These are phyloP conservation scores for Xanthoconium purpureum DNA, from an alignment of 768 basidiomycete species.

Conservation along the genomic window DNA sequence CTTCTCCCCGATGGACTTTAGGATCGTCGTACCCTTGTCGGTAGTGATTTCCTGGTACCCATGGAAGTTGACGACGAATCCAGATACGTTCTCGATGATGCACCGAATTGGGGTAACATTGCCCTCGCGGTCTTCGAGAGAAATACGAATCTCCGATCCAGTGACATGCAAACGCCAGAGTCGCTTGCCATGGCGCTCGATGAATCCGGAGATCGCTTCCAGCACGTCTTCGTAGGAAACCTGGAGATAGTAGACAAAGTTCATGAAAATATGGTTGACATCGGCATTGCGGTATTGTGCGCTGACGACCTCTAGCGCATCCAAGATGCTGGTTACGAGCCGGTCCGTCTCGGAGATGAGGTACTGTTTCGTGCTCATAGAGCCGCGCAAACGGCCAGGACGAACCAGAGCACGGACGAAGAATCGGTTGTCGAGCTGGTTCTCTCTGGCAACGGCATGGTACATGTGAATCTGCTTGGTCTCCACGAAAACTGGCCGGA, in stretches of 20 bases:
- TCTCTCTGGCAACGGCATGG: conserved; percentile 91
- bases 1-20: conserved; percentile 98
- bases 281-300: conserved; percentile 90
- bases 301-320: conserved; percentile 91
- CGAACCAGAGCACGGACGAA: conserved; percentile 96
- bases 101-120: conserved; percentile 95
- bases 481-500: conserved; percentile 94
- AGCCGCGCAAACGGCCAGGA: conserved; percentile 88
- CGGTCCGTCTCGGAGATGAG: conserved; percentile 98
- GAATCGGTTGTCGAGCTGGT: conserved; percentile 97
- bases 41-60: conserved; percentile 98
- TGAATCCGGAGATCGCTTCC: conserved; percentile 97
- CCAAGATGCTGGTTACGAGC: conserved; percentile 88
- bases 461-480: conserved; percentile 98
- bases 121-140: conserved; percentile 91
- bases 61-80: conserved; percentile 97
- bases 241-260: conserved; percentile 95
- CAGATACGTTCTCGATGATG: conserved; percentile 97
- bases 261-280: conserved; percentile 98
- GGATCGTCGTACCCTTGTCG: conserved; percentile 90
- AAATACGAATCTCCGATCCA: conserved; percentile 93
- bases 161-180: conserved; percentile 98
- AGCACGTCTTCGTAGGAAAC: conserved; percentile 97
- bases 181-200: conserved; percentile 97
- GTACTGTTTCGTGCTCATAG: conserved; percentile 95